Base-by-base conservation (phyloP, 164 flowering plant species). In the Echeveria elegans region DNA sequence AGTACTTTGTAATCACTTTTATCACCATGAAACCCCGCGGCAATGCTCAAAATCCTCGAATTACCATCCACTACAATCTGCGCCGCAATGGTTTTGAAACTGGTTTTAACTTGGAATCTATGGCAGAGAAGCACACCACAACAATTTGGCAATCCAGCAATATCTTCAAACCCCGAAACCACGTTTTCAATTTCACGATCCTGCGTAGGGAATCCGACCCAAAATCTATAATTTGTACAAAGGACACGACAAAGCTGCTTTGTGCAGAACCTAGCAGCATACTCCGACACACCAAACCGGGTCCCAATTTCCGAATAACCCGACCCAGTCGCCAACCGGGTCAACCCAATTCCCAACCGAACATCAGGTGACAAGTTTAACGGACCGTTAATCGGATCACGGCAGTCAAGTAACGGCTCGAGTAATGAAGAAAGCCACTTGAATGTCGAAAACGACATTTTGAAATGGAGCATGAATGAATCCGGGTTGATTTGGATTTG, bases 201-300 rank as follows among this genome's bases (percentile, higher is more conserved):
- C 0, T 81, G 75, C 63, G 50, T 43, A 0, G 92, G 97, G 64
- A 86, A 89, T 7, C 82, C 83, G 47, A 86, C 82, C 93, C 96
- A 91, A 72, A 91, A 91, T 43, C 93, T 77, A 70, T 82, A 91
- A 79, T 91, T 87, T 34, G 93, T 91, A 68, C 96, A 91, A 6
- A 91, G 85, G 4, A 91, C 97, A 6, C 96, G 81, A 68, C 93
- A 88, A 64, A 91, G 70, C 65, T 89, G 97, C 73, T 85, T 91
- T 37, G 81, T 73, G 32, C 97, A 91, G 72, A 91, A 89, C 66
- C 77, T 78, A 14, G 86, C 70, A n/a, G 78, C 82, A n/a, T 76
- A 38, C 58, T 78, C 88, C 0, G 91, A 66, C 45, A 88, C 96
- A 38, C 77, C 68, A 52, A 89, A 89, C 24, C 81, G 76, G 12